A percentile compares a stretch with the other conserved stretches of the same genome.
Conservation (phyloP, 2,329 filamentous ascomycete genomes). For the Fusarium pseudocircinatum region DNA sequence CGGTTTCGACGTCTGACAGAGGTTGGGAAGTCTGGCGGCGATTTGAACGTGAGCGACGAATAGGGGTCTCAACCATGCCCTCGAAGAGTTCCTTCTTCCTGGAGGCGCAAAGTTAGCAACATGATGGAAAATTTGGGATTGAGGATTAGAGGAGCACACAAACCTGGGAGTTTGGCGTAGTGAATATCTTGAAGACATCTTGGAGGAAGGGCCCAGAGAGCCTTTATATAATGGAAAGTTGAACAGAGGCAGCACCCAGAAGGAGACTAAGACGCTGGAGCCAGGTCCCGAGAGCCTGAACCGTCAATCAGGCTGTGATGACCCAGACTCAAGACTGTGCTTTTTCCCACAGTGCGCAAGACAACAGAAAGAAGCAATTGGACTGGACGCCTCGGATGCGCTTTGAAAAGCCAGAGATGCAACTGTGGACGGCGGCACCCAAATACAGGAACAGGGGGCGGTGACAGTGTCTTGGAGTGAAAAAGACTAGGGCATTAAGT, state of each 20-base stretch:
- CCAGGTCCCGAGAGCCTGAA: neutral
- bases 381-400: constrained; percentile 14
- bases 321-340: neutral
- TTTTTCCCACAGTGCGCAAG: constrained; percentile 22
- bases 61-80: constrained; percentile 68
- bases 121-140: neutral
- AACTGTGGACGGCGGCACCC: neutral
- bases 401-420: constrained; percentile 15
- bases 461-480: constrained; percentile 17
- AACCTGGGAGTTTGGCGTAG: constrained; percentile 52
- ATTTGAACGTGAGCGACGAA: constrained; percentile 56
- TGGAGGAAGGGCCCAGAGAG: constrained; percentile 26
- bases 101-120: constrained; percentile 8
- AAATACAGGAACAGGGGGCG: constrained; percentile 7
- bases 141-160: constrained; percentile 12
- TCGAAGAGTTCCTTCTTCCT: constrained; percentile 71
- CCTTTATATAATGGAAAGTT: constrained; percentile 37
- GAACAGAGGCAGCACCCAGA: neutral
- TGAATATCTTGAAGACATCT: constrained; percentile 52
- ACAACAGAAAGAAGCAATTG: constrained; percentile 20
- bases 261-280: neutral
- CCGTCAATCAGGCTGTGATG: constrained; percentile 19
- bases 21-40: constrained; percentile 62
- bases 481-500: constrained; percentile 1
- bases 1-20: constrained; percentile 59